These are phyloP conservation scores for Alternaria conjuncta DNA, from an alignment of 2,329 filamentous ascomycete genomes.

Conservation along the genomic window DNA sequence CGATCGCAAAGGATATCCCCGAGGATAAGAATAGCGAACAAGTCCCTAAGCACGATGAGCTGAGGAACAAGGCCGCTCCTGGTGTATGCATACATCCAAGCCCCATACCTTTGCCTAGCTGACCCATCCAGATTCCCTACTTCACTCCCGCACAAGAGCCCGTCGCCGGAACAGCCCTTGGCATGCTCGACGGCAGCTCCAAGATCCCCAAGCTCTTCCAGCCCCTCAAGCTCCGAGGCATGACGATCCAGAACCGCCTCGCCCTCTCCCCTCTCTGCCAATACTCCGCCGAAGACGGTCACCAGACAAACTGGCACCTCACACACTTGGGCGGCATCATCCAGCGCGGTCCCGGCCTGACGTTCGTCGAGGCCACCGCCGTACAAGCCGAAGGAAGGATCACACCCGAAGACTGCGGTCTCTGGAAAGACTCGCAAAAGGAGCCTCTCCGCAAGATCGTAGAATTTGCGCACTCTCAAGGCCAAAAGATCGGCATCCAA, in stretches of 20 bases:
- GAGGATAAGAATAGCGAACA: constrained; percentile 32
- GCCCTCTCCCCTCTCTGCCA: constrained; percentile 63
- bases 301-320: constrained; percentile 81
- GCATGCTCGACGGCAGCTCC: constrained; percentile 56
- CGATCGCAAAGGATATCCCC: constrained; percentile 35
- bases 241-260: constrained; percentile 73
- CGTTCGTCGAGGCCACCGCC: constrained; percentile 79
- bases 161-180: constrained; percentile 55
- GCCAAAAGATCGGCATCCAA: constrained; percentile 79
- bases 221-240: constrained; percentile 62
- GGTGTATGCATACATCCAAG: constrained; percentile 41
- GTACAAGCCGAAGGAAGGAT: constrained; percentile 81
- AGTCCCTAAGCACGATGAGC: constrained; percentile 22
- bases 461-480: constrained; percentile 81
- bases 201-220: constrained; percentile 66
- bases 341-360: constrained; percentile 74
- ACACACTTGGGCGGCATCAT: constrained; percentile 82
- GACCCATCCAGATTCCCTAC: constrained; percentile 48
- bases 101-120: neutral
- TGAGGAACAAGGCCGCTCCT: constrained; percentile 52
- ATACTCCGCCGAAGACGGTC: constrained; percentile 71
- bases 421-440: constrained; percentile 87
- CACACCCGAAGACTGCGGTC: constrained; percentile 76
- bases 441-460: constrained; percentile 72
- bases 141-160: constrained; percentile 57